phyloP scores from a whole-genome alignment of 495 filamentous ascomycete genomes.

The Aspergillus olivimuriae region DNA sequence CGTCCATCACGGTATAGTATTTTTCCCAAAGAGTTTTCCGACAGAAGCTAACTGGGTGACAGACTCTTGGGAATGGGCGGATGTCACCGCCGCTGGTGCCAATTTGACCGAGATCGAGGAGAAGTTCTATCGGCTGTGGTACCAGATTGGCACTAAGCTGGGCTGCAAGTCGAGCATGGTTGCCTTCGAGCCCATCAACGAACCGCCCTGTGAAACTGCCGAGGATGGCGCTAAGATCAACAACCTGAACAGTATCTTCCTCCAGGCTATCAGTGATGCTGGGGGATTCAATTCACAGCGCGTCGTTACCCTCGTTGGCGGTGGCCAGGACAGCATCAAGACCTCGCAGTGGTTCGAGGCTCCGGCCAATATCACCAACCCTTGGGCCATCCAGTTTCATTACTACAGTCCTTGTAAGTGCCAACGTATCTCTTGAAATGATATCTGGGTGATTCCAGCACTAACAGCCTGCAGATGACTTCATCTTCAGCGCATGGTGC shows the following conservation, averaged over 20 bases:
- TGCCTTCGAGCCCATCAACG: constrained; percentile 58
- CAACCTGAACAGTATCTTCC: constrained; percentile 51
- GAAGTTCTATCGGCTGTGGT: constrained; percentile 51
- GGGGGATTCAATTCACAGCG: constrained; percentile 51
- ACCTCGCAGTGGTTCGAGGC: constrained; percentile 48
- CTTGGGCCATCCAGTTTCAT: constrained; percentile 58
- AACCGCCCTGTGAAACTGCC: constrained; percentile 46
- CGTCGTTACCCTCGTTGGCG: constrained; percentile 51
- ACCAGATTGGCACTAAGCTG: constrained; percentile 51
- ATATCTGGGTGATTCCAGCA: constrained; percentile 15
- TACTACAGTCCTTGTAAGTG: constrained; percentile 54
- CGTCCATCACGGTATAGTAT: constrained; percentile 45
- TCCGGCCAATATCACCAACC: constrained; percentile 45
- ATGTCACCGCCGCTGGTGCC: constrained; percentile 38
- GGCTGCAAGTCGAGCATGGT: constrained; percentile 48
- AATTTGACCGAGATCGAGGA: constrained; percentile 51
- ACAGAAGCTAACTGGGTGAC: background rate
- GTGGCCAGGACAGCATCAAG: constrained; percentile 44
- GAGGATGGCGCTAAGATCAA: constrained; percentile 47
- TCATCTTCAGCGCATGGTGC: constrained; percentile 43
- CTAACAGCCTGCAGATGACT: constrained; percentile 28
- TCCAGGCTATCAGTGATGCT: constrained; percentile 46
- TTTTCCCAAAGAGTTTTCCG: background rate
- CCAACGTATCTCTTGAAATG: constrained; percentile 12
- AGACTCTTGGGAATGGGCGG: constrained; percentile 54